These are phyloP conservation scores for Alternaria conjuncta DNA, from an alignment of 2,329 filamentous ascomycete species.

Conservation along the genomic window DNA sequence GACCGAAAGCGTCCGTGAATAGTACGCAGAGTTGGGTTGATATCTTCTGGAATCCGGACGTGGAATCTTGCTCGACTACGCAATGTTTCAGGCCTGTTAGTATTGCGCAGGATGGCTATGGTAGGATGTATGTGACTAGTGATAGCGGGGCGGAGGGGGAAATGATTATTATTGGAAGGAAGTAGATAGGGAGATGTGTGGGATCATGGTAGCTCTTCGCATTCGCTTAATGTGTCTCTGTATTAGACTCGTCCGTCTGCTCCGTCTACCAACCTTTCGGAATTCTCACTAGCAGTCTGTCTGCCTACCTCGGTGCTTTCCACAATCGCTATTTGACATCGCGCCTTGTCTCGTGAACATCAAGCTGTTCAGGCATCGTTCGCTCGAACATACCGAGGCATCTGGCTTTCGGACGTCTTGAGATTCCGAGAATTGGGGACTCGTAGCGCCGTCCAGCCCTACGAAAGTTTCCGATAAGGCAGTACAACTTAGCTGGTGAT, in stretches of 20 bases:
- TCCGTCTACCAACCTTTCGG: neutral
- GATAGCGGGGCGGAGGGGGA: slow-evolving; percentile 38
- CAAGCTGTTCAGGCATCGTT: neutral
- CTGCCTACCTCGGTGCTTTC: neutral
- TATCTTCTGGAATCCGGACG: slow-evolving; percentile 32
- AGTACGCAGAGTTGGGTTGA: slow-evolving; percentile 26
- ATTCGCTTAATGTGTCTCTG: neutral
- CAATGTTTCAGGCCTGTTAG: slow-evolving; percentile 39
- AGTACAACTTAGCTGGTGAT: neutral
- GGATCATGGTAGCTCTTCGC: neutral
- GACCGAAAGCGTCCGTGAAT: slow-evolving; percentile 13
- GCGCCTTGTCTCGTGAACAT: neutral
- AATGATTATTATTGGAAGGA: slow-evolving; percentile 32
- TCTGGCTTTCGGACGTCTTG: neutral
- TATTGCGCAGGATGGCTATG: slow-evolving; percentile 32
- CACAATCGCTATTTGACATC: neutral
- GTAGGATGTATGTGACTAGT: slow-evolving; percentile 39
- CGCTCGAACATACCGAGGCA: neutral
- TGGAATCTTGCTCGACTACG: slow-evolving; percentile 34
- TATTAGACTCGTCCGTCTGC: neutral
- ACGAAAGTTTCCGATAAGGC: neutral
- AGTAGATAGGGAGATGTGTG: slow-evolving; percentile 6
- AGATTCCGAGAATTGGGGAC: neutral
- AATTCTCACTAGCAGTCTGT: neutral
- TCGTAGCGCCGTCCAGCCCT: neutral